Base-by-base conservation (phyloP, 2,329 filamentous ascomycete species). In the Rhinocladiella similis region DNA sequence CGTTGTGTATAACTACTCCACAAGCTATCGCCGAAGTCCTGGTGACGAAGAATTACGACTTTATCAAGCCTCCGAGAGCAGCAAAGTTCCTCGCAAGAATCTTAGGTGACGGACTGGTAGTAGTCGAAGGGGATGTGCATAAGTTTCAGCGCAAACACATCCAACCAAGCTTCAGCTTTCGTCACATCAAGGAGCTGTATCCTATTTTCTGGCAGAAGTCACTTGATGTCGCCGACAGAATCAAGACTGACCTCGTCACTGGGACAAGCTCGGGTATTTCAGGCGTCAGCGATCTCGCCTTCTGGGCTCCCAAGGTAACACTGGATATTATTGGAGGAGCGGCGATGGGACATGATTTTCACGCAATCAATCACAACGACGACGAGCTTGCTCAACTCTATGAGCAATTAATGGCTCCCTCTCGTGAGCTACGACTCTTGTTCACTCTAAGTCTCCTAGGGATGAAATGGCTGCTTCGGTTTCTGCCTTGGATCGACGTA, bases 401-500 rank as follows among this genome's bases (percentile, higher is more conserved):
- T 69, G 70, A 72, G 25, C 68, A 65, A 5, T 68, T 88, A 5
- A 83, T 87, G 68, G 73, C 71, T 55, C 81, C 82, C 0, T 75
- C 74, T 18, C 71, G 69, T 12, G 74, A 79, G 56, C 80, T 80
- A 1, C 78, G 80, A 42, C 50, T 84, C 12, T 67, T 91, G 18
- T 77, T 79, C n/a, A 50, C 91, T 0, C 57, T 90, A 1, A 65
- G 92, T 45, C 60, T 94, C 1, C 39, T 93, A 43, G 41, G 41
- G 10, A 13, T 22, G 3, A 19, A 22, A 22, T 43, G 41, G 41
- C 18, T 22, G 22, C 5, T 43, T 9, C 18, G 22, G 20, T 13
- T 43, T 19, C 16, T 43, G 18, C 41, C 41, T 43, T 33, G 29
- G 29, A 22, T 22, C 18, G 22, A 43, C 22, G 18, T 22, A 4